Evolutionary conservation across 345 rosid genomes (phyloP).

Genomic region (Euphorbia tirucalli): DNA sequence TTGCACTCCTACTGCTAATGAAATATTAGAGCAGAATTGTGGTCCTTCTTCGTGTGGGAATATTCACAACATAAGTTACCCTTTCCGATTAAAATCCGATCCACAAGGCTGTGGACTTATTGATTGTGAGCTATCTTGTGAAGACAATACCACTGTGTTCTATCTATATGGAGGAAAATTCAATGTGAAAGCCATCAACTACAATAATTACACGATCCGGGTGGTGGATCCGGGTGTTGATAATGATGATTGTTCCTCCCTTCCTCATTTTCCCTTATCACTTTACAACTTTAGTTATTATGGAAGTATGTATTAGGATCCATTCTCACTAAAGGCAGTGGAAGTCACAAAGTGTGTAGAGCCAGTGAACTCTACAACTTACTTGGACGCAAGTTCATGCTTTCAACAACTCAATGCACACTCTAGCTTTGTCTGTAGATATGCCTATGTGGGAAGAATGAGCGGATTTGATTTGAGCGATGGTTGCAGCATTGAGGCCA

Average conservation of each 20-base stretch:
- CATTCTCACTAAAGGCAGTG: too few relatives aligned
- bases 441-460: background rate
- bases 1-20: background rate
- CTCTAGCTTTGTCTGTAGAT: background rate
- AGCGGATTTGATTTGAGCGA: background rate
- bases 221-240: background rate
- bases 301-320: background rate
- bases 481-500: background rate
- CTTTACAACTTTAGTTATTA: fast-evolving
- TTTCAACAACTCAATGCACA: background rate
- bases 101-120: background rate
- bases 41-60: background rate
- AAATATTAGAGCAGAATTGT: background rate
- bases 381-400: background rate
- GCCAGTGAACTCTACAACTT: background rate
- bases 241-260: background rate
- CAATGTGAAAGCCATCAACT: background rate
- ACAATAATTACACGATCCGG: background rate
- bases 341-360: background rate
- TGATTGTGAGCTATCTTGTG: background rate
- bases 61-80: background rate
- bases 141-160: background rate
- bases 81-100: slow-evolving; percentile 3
- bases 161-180: background rate
- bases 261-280: background rate